Base-by-base conservation (phyloP, 2,329 filamentous ascomycete genomes). In the Stachybotrys elegans region DNA sequence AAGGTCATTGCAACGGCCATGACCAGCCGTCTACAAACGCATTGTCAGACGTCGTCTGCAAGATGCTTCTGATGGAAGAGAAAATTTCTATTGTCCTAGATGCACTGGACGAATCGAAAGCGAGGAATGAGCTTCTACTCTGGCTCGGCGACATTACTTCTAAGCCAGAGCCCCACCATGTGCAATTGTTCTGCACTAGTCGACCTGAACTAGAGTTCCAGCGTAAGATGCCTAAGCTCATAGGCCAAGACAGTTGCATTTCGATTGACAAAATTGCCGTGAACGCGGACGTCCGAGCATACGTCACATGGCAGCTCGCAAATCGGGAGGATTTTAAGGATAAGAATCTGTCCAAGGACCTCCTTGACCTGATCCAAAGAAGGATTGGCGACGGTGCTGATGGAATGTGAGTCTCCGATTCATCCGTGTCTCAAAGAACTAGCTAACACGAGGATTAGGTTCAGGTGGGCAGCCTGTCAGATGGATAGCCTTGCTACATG, bases 401-500 rank as follows among this genome's bases (percentile, higher is more conserved):
- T 17, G 32, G 32, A 35, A 35, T 35, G 32, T 35, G 32, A 16
- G 32, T 35, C 12, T 17, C 32, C 16, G 16, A 14, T 35, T 14
- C 32, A 19, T 35, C 32, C 32, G 9, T 35, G 16, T 35, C 16
- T 13, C 17, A 19, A 35, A 35, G 7, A 35, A 14, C 17, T 19
- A 35, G 7, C 16, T 35, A 35, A 35, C 32, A 19, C 17, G 7
- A 17, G 12, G 32, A 8, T 9, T 19, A 35, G 32, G 32, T 35
- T 35, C 17, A 35, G 32, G 17, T 35, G 32, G 32, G 32, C 32
- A 35, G 32, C 32, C 32, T 35, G 32, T 35, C 32, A 29, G n/a
- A 9, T 29, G 25, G 25, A 29, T 29, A 29, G 25, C 25, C n/a
- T 29, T 9, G 25, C 25, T 35, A 8, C 9, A 35, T 35, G 32